These are phyloP conservation scores for Rhizopogon rudus DNA, from an alignment of 768 basidiomycete genomes.

Conservation along the genomic window DNA sequence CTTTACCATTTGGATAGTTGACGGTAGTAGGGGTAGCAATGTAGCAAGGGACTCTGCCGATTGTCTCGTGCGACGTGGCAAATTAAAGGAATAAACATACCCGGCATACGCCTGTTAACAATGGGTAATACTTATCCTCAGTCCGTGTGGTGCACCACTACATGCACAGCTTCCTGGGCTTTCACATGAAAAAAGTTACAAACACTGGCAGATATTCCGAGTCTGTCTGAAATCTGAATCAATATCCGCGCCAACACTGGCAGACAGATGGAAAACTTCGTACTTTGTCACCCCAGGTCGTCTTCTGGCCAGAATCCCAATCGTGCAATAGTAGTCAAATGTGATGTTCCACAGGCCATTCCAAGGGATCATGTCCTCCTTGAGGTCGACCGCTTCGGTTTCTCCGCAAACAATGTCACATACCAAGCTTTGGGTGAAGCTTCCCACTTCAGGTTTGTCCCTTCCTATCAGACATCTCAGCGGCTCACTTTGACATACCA, in stretches of 20 bases:
- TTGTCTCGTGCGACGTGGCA: slow-evolving; percentile 21
- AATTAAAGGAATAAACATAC: slow-evolving; percentile 19
- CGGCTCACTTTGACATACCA: slow-evolving; percentile 26
- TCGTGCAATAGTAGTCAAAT: slow-evolving; percentile 23
- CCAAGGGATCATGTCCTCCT: slow-evolving; percentile 48
- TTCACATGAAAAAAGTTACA: too few species aligned
- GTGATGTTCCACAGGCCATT: slow-evolving; percentile 10
- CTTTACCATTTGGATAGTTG: slow-evolving; percentile 52
- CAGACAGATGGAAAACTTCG: slow-evolving; percentile 19
- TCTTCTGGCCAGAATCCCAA: slow-evolving; percentile 29
- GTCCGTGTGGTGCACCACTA: too few species aligned
- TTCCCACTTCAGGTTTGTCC: slow-evolving; percentile 33
- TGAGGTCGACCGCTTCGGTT: slow-evolving; percentile 62
- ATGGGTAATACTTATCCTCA: too few species aligned
- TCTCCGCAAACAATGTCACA: slow-evolving; percentile 67
- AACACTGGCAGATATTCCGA: too few species aligned
- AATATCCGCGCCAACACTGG: too few species aligned
- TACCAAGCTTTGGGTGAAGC: slow-evolving; percentile 53
- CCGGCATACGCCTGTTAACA: slow-evolving; percentile 40
- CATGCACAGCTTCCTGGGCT: too few species aligned
- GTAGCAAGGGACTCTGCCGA: slow-evolving; percentile 47
- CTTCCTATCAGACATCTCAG: background rate
- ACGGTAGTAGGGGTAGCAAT: slow-evolving; percentile 44
- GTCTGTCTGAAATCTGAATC: too few species aligned
- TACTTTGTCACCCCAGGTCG: slow-evolving; percentile 35